These are phyloP conservation scores for Penicillium robsamsonii DNA, from an alignment of 495 filamentous ascomycete genomes.

Conservation along the genomic window DNA sequence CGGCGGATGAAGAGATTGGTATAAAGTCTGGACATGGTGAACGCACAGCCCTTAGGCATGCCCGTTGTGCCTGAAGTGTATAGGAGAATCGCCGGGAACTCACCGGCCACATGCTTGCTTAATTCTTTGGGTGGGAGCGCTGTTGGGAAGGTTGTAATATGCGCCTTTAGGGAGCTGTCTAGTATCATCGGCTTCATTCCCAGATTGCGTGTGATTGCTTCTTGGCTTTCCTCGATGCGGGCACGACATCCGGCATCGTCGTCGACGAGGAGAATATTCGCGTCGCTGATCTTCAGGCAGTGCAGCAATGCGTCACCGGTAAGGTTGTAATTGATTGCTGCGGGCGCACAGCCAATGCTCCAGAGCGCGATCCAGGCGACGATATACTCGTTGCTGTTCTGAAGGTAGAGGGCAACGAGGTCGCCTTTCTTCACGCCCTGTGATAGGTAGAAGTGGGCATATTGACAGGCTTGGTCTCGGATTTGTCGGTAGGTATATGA, in stretches of 20 bases:
- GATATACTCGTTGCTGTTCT: slow-evolving; percentile 67
- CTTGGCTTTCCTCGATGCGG: slow-evolving; percentile 54
- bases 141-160: slow-evolving; percentile 49
- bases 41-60: slow-evolving; percentile 58
- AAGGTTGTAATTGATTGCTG: slow-evolving; percentile 73
- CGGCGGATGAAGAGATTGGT: slow-evolving; percentile 27
- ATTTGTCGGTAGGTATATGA: slow-evolving; percentile 63
- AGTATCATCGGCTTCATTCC: slow-evolving; percentile 55
- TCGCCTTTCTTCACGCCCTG: slow-evolving; percentile 63
- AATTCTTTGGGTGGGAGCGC: slow-evolving; percentile 39
- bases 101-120: slow-evolving; percentile 42
- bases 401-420: slow-evolving; percentile 66
- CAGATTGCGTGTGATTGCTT: slow-evolving; percentile 47
- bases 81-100: slow-evolving; percentile 58
- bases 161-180: slow-evolving; percentile 41
- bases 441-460: slow-evolving; percentile 61
- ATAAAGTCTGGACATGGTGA: slow-evolving; percentile 46
- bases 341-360: slow-evolving; percentile 64
- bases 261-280: slow-evolving; percentile 64
- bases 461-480: slow-evolving; percentile 55
- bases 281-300: slow-evolving; percentile 60
- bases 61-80: slow-evolving; percentile 74
- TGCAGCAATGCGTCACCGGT: slow-evolving; percentile 64
- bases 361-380: slow-evolving; percentile 60
- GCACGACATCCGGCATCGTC: slow-evolving; percentile 52